Evolutionary conservation across 805 yeast genomes (phyloP).

Genomic region (Millerozyma acaciae): DNA sequence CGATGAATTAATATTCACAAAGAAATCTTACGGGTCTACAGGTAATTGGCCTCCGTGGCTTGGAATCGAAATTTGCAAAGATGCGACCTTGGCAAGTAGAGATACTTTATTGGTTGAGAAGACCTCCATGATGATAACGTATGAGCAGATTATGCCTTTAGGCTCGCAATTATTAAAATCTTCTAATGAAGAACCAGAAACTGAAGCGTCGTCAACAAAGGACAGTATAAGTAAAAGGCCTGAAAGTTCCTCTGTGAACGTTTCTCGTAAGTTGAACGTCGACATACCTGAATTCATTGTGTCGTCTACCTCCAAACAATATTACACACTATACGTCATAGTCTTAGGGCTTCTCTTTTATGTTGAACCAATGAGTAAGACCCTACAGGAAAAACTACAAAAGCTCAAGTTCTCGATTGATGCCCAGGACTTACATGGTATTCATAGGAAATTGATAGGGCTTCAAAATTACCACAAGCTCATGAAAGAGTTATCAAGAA

Average conservation of each 20-base stretch:
- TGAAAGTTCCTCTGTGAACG: not conserved
- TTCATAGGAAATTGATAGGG: slow-evolving; percentile 43
- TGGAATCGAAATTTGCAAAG: slow-evolving; percentile 59
- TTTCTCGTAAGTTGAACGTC: slow-evolving; percentile 44
- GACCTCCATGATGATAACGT: slow-evolving; percentile 58
- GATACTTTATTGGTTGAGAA: slow-evolving; percentile 57
- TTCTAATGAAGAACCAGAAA: not conserved
- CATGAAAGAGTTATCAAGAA: slow-evolving; percentile 40
- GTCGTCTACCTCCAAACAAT: slow-evolving; percentile 70
- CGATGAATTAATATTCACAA: slow-evolving; percentile 39
- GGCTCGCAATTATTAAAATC: slow-evolving; percentile 11
- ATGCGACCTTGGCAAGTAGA: slow-evolving; percentile 38
- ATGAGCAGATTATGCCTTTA: slow-evolving; percentile 41
- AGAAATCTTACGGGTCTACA: slow-evolving; percentile 57
- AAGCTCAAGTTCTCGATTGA: slow-evolving; percentile 69
- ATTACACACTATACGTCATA: slow-evolving; percentile 60
- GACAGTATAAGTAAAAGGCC: not conserved
- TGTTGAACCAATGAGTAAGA: slow-evolving; percentile 64
- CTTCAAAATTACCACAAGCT: slow-evolving; percentile 48
- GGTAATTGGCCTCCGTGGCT: slow-evolving; percentile 88
- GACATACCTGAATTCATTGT: slow-evolving; percentile 69
- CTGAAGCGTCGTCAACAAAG: too few species aligned
- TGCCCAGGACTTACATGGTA: slow-evolving; percentile 52
- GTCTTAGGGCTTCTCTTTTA: slow-evolving; percentile 63
- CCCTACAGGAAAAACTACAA: slow-evolving; percentile 55